Percentiles rank a stretch among this genome's conserved stretches.
These are phyloP conservation scores for Ophiorrhiza pumila DNA, from an alignment of 257 asterid species.

Conservation along the genomic window DNA sequence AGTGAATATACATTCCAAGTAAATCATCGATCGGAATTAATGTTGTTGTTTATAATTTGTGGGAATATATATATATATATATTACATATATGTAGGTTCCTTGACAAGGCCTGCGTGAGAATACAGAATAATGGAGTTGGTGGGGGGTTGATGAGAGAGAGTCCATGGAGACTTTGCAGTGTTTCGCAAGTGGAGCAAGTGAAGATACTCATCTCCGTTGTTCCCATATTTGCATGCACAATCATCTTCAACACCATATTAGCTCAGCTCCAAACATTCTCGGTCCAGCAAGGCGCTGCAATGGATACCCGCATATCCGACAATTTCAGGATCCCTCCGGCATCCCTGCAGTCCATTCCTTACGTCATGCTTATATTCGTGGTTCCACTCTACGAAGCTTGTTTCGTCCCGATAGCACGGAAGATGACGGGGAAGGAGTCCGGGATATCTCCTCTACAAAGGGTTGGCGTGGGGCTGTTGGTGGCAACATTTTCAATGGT, in stretches of 20 bases:
- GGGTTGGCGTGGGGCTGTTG: conserved; percentile 63
- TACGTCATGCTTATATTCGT: conserved; percentile 61
- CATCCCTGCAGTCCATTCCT: conserved; percentile 69
- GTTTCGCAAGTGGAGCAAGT: conserved; percentile 71
- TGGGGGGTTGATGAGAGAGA: conserved; percentile 28
- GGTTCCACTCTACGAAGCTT: conserved; percentile 61
- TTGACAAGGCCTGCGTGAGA: conserved; percentile 68
- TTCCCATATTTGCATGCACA: conserved; percentile 70
- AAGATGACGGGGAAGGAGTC: conserved; percentile 40
- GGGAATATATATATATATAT: too few relatives aligned
- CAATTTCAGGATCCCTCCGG: conserved; percentile 56
- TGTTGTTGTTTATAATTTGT: too few relatives aligned
- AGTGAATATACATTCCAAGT: too few relatives aligned
- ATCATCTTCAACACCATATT: conserved; percentile 71
- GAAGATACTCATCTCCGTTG: conserved; percentile 52
- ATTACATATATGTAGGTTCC: conserved; percentile 56
- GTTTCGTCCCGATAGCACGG: conserved; percentile 54
- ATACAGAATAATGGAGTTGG: conserved; percentile 21
- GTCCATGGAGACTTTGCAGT: conserved; percentile 66
- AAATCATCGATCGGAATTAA: too few relatives aligned
- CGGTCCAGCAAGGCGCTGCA: conserved; percentile 57
- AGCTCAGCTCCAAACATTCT: conserved; percentile 78
- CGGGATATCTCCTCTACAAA: conserved; percentile 61
- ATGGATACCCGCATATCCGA: conserved; percentile 51
- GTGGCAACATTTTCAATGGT: conserved; percentile 75